Base-by-base conservation (phyloP, 2,329 filamentous ascomycete species). In the Teratosphaeria viscida region DNA sequence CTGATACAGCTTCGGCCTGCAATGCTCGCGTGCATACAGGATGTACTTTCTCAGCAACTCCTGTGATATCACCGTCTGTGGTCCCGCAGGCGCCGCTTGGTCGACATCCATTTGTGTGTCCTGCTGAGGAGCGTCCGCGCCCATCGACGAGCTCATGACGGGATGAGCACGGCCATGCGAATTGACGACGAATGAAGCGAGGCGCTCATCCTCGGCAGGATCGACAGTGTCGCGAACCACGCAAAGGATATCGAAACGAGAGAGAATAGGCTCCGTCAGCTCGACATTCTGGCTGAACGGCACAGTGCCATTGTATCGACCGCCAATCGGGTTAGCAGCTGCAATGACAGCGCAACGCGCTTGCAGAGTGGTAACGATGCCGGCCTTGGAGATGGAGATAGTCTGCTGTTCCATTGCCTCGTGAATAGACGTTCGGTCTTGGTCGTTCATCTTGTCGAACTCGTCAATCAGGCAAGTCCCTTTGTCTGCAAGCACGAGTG, bases 381-480 rank as follows among this genome's bases (percentile, higher is more conserved):
- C 94, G 0, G 94, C 94, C 74, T 99, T 99, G 64, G 91, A 96
- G 71, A 99, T 99, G 62, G 92, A 97, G 66, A 99, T 99, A 1
- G 94, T 99, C 77, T 99, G 94, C 76, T 99, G 94, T 75, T 99
- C 94, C 94, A 99, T 99, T 61, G 94, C 94, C 80, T 99, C 94
- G 82, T 99, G 94, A 67, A 99, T 99, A 7, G 91, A 96, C 0
- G 94, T 97, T 65, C 94, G 85, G 74, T 99, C 94, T 72, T 97
- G 91, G 73, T 99, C 94, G 73, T 97, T 97, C 94, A 99, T 99
- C 81, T 99, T 99, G 82, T 99, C 94, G 69, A 99, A 99, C 76
- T 99, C 94, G 69, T 99, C 94, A 63, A 99, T 99, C 34, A 99
- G 81, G 70, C 94, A 97, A 16, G 90, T 96, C 49, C 94, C 94